phyloP scores from a whole-genome alignment of 108 stramenopile genomes.

The Pinguiococcus pyrenoidosus region DNA sequence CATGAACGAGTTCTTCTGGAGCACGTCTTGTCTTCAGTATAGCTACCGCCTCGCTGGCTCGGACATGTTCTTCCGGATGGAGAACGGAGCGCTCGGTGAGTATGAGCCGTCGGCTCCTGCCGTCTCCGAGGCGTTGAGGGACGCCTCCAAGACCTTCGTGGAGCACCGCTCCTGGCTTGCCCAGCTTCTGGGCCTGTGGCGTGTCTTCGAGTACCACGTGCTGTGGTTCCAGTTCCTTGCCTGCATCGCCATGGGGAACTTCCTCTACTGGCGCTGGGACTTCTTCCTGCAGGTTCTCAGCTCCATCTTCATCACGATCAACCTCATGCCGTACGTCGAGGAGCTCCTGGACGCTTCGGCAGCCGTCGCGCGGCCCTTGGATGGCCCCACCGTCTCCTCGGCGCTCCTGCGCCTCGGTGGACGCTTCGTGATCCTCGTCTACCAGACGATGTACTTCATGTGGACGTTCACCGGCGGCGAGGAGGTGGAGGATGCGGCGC shows the following conservation, averaged over 20 bases:
- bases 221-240: conserved; percentile 79
- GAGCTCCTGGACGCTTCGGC: too few species aligned
- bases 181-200: conserved; percentile 64
- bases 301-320: conserved; percentile 73
- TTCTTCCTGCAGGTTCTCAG: conserved; percentile 66
- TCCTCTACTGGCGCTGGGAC: conserved; percentile 81
- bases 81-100: neutral
- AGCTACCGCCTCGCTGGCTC: conserved; percentile 37
- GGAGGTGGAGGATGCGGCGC: neutral
- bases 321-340: conserved; percentile 71
- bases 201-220: conserved; percentile 86
- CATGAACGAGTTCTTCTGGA: conserved; percentile 99
- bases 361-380: too few species aligned
- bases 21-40: conserved; percentile 69
- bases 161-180: conserved; percentile 90
- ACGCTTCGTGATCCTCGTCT: conserved; percentile 69
- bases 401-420: conserved; percentile 64
- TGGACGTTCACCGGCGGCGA: too few species aligned
- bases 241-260: conserved; percentile 63
- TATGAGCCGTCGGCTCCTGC: conserved; percentile 19
- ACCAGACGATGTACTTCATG: conserved; percentile 80
- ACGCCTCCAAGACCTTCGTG: conserved; percentile 82
- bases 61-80: neutral
- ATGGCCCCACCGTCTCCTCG: conserved; percentile 74
- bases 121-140: conserved; percentile 53